Percentiles rank a stretch among this genome's conserved stretches.
These are phyloP conservation scores for Manihot esculenta DNA, from an alignment of 441 rosid genomes.

Conservation along the genomic window DNA sequence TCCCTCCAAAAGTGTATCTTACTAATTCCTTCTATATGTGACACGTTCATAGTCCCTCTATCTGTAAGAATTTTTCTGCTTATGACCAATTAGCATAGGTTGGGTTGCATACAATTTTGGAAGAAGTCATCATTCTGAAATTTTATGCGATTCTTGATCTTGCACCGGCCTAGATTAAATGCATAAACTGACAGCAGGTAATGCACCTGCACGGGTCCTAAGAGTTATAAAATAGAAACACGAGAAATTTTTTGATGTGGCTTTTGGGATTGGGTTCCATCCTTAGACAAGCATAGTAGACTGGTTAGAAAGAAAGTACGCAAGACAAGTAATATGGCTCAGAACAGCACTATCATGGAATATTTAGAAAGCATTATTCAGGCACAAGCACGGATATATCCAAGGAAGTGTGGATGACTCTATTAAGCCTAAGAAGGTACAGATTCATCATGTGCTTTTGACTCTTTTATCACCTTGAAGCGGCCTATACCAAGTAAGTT, in stretches of 20 bases:
- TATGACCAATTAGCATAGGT: not conserved
- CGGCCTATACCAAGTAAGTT: no score
- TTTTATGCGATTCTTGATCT: not conserved
- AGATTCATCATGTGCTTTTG: not conserved
- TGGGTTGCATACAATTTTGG: not conserved
- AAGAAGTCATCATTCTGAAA: not conserved
- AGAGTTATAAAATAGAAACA: not conserved
- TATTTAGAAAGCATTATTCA: not conserved
- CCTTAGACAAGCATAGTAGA: not conserved
- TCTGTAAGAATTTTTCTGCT: not conserved
- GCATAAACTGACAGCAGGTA: not conserved
- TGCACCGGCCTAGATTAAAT: not conserved
- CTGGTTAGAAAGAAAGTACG: not conserved
- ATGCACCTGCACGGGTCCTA: not conserved
- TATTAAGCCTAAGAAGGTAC: not conserved
- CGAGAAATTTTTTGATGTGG: not conserved
- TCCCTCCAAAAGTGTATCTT: no score
- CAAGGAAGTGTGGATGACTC: not conserved
- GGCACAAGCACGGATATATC: not conserved
- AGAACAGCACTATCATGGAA: not conserved
- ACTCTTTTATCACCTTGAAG: not conserved
- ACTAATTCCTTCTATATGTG: no score
- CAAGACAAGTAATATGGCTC: not conserved
- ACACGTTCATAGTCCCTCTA: not conserved
- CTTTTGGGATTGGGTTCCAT: not conserved